Conservation (phyloP, 148 eudicot species). For the Nyssa sinensis region DNA sequence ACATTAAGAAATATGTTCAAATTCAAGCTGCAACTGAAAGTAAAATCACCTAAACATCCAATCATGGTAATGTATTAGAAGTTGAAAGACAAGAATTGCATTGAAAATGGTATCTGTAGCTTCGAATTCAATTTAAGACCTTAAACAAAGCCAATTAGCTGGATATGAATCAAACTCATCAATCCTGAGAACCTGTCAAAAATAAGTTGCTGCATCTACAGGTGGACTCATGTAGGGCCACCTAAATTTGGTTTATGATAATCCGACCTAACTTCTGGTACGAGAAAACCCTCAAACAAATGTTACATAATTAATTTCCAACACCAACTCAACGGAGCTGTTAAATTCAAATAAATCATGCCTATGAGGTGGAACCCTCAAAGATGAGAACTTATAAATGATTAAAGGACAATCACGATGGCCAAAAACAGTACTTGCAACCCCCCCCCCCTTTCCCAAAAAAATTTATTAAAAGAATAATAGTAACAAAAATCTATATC, state of each 20-base stretch:
- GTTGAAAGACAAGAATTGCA: background rate
- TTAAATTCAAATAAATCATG: too few relatives aligned
- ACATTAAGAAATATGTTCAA: too few relatives aligned
- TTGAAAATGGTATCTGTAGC: background rate
- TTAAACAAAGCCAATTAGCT: background rate
- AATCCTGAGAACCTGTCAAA: background rate
- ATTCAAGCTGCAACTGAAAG: too few relatives aligned
- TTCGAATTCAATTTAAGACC: background rate
- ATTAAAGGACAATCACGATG: background rate
- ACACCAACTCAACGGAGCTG: background rate
- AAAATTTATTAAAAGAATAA: background rate
- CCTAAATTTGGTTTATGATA: background rate
- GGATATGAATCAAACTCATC: background rate
- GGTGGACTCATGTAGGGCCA: background rate
- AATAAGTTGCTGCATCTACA: background rate
- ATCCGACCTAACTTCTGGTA: slow-evolving; percentile 5
- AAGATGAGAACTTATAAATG: background rate
- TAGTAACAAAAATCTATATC: background rate
- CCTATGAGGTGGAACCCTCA: background rate
- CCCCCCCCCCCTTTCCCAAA: too few relatives aligned
- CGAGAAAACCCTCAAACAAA: background rate
- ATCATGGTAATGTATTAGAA: background rate
- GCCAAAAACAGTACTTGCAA: background rate
- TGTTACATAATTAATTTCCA: background rate
- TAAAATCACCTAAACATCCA: background rate